Percentiles rank a stretch among this genome's conserved stretches.
phyloP scores from a whole-genome alignment of 2,329 filamentous ascomycete species.

The Colletotrichum musicola region DNA sequence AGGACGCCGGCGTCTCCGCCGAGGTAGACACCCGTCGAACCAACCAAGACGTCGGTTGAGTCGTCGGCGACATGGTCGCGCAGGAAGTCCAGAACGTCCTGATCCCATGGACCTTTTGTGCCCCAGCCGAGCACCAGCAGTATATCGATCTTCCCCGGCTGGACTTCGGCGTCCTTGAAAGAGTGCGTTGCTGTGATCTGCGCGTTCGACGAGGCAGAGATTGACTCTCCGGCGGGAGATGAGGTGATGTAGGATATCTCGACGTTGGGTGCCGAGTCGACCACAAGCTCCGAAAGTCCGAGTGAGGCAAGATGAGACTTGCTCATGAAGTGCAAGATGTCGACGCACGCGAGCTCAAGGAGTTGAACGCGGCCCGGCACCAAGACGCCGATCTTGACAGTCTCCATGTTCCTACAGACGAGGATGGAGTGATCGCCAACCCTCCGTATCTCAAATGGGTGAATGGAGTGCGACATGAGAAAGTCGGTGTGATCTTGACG shows the following conservation, averaged over 20 bases:
- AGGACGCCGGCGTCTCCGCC: not conserved
- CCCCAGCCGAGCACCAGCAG: not conserved
- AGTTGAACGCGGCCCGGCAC: conserved; percentile 59
- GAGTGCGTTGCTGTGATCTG: not conserved
- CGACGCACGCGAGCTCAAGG: conserved; percentile 63
- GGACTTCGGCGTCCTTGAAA: not conserved
- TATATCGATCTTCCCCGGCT: not conserved
- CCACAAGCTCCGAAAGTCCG: not conserved
- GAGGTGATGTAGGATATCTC: not conserved
- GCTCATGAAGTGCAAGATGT: conserved; percentile 59
- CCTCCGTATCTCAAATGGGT: not conserved
- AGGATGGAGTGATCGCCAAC: not conserved
- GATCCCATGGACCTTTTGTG: not conserved
- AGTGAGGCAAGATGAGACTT: not conserved
- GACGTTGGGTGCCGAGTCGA: not conserved
- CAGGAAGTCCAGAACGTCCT: not conserved
- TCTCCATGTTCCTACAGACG: conserved; percentile 29
- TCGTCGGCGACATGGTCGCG: not conserved
- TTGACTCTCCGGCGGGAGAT: not conserved
- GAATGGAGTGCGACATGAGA: not conserved
- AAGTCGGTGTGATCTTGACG: not conserved
- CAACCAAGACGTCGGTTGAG: not conserved
- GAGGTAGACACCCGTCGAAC: not conserved
- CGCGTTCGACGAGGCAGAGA: not conserved
- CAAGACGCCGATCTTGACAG: conserved; percentile 63